These are phyloP conservation scores for Scheffersomyces cryptocercus DNA, from an alignment of 1,139 yeast species.

Conservation along the genomic window DNA sequence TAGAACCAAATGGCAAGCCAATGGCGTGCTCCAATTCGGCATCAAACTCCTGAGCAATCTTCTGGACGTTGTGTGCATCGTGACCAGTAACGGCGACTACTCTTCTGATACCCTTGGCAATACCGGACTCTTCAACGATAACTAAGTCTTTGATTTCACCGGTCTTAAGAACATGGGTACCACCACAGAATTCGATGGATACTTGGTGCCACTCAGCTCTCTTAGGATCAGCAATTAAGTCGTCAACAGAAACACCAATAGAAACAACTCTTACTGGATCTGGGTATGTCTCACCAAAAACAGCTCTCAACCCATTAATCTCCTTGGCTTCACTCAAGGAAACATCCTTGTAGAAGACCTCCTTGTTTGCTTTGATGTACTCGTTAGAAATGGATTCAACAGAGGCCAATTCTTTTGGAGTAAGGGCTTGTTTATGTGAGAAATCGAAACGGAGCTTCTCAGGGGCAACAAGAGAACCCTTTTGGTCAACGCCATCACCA, in stretches of 20 bases:
- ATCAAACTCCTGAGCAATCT: conserved; percentile 72
- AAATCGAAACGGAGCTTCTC: conserved; percentile 96
- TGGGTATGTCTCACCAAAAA: conserved; percentile 97
- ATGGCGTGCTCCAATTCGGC: conserved; percentile 59
- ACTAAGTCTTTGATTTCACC: conserved; percentile 92
- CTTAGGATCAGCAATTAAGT: conserved; percentile 67
- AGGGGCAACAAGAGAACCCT: conserved; percentile 94
- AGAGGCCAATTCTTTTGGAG: conserved; percentile 65
- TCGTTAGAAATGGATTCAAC: conserved; percentile 77
- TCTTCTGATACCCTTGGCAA: conserved; percentile 98
- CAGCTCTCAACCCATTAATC: conserved; percentile 90
- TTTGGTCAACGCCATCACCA: conserved; percentile 90
- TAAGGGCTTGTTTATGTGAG: conserved; percentile 82
- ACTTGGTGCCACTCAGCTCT: conserved; percentile 72
- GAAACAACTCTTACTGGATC: conserved; percentile 98
- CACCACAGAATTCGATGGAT: conserved; percentile 98
- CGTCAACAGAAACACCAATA: conserved; percentile 88
- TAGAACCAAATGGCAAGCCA: conserved; percentile 60
- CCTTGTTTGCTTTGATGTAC: conserved; percentile 66
- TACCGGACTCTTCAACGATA: conserved; percentile 91
- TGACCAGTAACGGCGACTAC: conserved; percentile 94
- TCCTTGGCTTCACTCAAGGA: conserved; percentile 67
- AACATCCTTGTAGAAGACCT: conserved; percentile 83
- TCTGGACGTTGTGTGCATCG: conserved; percentile 88
- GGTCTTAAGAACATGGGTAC: conserved; percentile 92